Evolutionary conservation across 305 asterid species (phyloP).

Genomic region (Fraxinus platypoda): DNA sequence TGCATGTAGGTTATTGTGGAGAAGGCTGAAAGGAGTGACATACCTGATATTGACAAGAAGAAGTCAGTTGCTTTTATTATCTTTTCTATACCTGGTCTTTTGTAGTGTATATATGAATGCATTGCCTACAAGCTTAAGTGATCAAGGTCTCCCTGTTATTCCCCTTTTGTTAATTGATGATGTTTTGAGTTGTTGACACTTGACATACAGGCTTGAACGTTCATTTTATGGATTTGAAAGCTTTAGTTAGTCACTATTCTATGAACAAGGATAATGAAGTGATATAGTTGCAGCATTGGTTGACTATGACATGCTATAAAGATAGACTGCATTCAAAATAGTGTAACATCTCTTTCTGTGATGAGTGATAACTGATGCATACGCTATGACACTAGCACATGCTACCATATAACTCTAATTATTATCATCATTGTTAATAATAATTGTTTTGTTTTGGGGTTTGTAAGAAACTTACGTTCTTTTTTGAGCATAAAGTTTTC

Average conservation of each 20-base stretch:
- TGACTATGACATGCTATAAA: not conserved
- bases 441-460: not conserved
- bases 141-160: not conserved
- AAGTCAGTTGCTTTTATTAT: slow-evolving; percentile 47
- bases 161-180: not conserved
- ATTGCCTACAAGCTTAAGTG: not conserved
- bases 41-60: slow-evolving; percentile 75
- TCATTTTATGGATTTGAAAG: not conserved
- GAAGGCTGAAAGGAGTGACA: slow-evolving; percentile 47
- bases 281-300: not conserved
- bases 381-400: not conserved
- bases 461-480: not conserved
- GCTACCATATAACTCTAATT: not conserved
- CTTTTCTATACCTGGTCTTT: not conserved
- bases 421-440: not conserved
- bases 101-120: not conserved
- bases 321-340: not conserved
- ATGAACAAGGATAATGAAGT: slow-evolving; percentile 7
- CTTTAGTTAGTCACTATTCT: not conserved
- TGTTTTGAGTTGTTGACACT: no score
- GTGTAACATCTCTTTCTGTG: not conserved
- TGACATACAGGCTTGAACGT: not conserved
- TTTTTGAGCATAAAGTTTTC: not conserved
- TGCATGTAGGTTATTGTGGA: slow-evolving; percentile 39
- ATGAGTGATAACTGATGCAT: not conserved